Base-by-base conservation (phyloP, 1,139 yeast genomes). In the Debaryomycetaceae sp. region DNA sequence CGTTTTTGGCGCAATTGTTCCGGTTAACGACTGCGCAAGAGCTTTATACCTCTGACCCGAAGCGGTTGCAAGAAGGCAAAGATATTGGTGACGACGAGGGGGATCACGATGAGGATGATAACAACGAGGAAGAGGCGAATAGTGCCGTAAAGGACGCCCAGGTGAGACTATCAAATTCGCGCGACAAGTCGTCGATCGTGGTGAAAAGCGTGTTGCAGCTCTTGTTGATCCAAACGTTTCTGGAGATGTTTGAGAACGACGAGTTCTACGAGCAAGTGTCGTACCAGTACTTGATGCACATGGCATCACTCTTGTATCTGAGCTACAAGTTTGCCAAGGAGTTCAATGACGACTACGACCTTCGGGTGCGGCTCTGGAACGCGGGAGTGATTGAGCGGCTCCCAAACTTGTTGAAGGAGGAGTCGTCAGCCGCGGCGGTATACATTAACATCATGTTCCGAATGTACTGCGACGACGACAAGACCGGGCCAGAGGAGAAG, bases 371-470 rank as follows among this genome's bases (percentile, higher is more conserved):
- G 38, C 62, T 92, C 28, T 87, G 93, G 78, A 82, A 85, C 46
- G 85, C 92, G 7, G 95, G 96, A 2, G 77, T 86, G 22, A 90
- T 87, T 57, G 94, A 85, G 45, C 80, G 90, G 47, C 66, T 87
- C 36, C 98, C 99, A 15, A 92, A 90, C 46, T 60, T 92, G 41
- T 61, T 87, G 41, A 82, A 83, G 43, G 98, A 92, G 53, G 98
- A 92, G 52, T 77, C 93, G 1, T 76, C 86, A 15, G 75, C 96
- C 0, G 80, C 95, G 2, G 90, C 94, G 2, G 94, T 86, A 2
- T 81, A 77, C 51, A 75, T 90, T 38, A 77, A 79, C 40, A 70
- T 86, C 28, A 66, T 83, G 64, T 81, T 90, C 62, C 68, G 80
- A 41, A 61, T 90, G 51, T 86, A 83, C 51, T 72, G 85, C 41